Percentiles rank a stretch among this genome's conserved stretches.
Conservation (phyloP, 257 asterid species). For the Forsythia viridissima region DNA sequence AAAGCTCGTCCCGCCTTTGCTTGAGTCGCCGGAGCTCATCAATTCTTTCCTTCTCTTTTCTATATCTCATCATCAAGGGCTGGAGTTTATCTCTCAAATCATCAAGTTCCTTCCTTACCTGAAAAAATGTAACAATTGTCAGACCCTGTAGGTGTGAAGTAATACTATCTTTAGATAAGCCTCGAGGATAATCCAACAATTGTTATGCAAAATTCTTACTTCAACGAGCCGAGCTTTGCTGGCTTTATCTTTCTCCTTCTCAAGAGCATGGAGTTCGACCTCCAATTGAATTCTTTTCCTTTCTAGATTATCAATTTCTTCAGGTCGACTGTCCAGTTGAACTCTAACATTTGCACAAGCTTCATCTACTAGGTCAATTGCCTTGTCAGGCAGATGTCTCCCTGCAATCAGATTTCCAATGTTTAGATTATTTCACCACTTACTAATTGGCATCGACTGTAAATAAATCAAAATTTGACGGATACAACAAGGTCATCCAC, state of each 20-base stretch:
- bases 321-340: constrained; percentile 80
- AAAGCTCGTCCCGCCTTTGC: constrained; percentile 69
- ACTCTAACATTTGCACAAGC: constrained; percentile 86
- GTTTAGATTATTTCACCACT: background rate
- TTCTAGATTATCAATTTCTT: constrained; percentile 68
- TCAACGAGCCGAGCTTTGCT: constrained; percentile 75
- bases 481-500: background rate
- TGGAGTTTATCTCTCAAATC: constrained; percentile 91
- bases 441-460: background rate
- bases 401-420: constrained; percentile 34
- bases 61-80: constrained; percentile 76
- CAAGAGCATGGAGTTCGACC: constrained; percentile 73
- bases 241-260: constrained; percentile 85
- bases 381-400: constrained; percentile 76
- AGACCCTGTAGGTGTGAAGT: background rate
- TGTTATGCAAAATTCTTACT: constrained; percentile 21
- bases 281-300: constrained; percentile 79
- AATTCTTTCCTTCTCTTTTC: constrained; percentile 76
- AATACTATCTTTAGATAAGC: background rate
- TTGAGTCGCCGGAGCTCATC: constrained; percentile 81
- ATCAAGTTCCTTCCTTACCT: constrained; percentile 84
- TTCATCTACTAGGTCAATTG: constrained; percentile 70
- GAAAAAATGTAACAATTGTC: background rate
- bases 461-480: background rate
- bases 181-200: background rate